A percentile compares a stretch with the other conserved stretches of the same genome.
Evolutionary conservation across 1,284 basidiomycete genomes (phyloP).

Genomic region (Ganoderma multipileum): DNA sequence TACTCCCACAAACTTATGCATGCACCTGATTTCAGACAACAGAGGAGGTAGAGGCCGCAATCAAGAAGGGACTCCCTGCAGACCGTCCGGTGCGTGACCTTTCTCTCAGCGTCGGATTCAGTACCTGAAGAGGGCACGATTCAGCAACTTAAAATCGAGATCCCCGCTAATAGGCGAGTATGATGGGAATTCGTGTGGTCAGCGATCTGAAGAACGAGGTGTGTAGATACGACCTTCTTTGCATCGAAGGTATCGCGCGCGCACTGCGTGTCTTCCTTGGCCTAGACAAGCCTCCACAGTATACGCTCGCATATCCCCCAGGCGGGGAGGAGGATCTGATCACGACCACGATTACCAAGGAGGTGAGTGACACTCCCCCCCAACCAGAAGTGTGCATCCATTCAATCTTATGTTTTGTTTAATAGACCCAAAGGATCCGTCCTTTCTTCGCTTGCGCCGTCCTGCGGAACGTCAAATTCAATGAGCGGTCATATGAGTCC

Average conservation of each 20-base stretch:
- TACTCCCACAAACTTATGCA: slow-evolving; percentile 15
- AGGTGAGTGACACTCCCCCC: slow-evolving; percentile 61
- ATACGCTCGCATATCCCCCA: slow-evolving; percentile 73
- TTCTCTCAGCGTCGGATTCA: no score
- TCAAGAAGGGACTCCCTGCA: slow-evolving; percentile 82
- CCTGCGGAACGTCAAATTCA: slow-evolving; percentile 91
- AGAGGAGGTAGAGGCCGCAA: slow-evolving; percentile 82
- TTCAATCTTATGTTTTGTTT: slow-evolving; percentile 10
- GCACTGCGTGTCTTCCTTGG: slow-evolving; percentile 89
- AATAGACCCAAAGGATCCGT: slow-evolving; percentile 81
- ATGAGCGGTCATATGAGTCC: slow-evolving; percentile 88
- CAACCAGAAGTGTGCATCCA: no score
- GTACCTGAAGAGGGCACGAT: slow-evolving; percentile 3
- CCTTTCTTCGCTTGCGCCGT: slow-evolving; percentile 93
- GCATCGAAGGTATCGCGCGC: slow-evolving; percentile 94
- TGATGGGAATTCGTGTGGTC: slow-evolving; percentile 7
- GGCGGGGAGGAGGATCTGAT: slow-evolving; percentile 72
- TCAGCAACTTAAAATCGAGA: slow-evolving; percentile 97
- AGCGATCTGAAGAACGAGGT: slow-evolving; percentile 2
- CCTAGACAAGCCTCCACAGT: slow-evolving; percentile 73
- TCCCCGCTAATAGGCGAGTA: slow-evolving; percentile 89
- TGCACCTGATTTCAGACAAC: slow-evolving; percentile 73
- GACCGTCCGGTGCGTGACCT: slow-evolving; percentile 73
- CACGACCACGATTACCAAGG: slow-evolving; percentile 72
- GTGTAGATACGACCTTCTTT: slow-evolving; percentile 93